phyloP scores from a whole-genome alignment of 106 monocot species.

The Dendrobium nobile region DNA sequence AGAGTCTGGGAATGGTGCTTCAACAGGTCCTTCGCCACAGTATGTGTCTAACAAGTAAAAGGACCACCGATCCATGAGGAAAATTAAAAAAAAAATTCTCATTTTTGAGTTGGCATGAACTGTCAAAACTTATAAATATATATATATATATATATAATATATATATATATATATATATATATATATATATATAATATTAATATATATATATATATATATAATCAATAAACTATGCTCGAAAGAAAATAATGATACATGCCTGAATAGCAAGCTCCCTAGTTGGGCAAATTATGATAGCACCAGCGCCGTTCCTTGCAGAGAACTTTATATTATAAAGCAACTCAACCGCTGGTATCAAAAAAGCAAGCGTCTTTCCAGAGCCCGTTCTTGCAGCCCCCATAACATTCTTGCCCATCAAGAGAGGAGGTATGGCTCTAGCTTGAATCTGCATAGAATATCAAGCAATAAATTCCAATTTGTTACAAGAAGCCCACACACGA shows the following conservation, averaged over 20 bases:
- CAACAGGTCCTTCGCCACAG: conserved; percentile 72
- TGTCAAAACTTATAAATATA: not conserved
- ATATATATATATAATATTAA: no score
- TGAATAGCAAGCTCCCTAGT: conserved; percentile 97
- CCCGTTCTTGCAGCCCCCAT: conserved; percentile 90
- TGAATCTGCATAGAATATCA: conserved; percentile 56
- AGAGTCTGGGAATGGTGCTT: conserved; percentile 88
- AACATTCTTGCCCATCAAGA: conserved; percentile 80
- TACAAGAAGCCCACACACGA: not conserved
- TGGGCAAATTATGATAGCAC: conserved; percentile 78
- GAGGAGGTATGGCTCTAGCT: conserved; percentile 66
- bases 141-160: no score
- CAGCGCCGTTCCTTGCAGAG: conserved; percentile 67
- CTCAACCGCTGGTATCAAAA: conserved; percentile 82
- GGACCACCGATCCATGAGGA: not conserved
- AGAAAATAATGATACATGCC: conserved; percentile 19
- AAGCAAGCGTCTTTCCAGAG: conserved; percentile 93
- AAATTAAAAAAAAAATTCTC: not conserved
- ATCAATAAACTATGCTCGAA: no score
- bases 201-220: not conserved
- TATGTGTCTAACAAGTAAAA: conserved; percentile 46
- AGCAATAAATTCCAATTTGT: not conserved
- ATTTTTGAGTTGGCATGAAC: not conserved
- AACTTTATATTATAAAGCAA: conserved; percentile 53
- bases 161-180: no score